A percentile compares a stretch with the other conserved stretches of the same genome.
Conservation (phyloP, 768 basidiomycete genomes). For the Serendipita sp. region DNA sequence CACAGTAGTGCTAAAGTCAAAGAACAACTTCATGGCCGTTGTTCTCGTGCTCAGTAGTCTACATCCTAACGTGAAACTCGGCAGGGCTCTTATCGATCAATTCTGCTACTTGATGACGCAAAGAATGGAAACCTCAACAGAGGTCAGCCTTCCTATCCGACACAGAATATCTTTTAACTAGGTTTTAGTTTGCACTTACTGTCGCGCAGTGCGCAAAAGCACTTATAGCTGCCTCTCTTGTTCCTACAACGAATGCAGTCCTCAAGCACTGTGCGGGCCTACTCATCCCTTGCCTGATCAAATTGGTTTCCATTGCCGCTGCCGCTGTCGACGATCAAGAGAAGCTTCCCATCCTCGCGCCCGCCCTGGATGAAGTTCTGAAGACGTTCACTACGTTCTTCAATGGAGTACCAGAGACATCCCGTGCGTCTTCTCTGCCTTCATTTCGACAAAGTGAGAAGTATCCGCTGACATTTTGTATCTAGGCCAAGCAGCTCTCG, state of each 20-base stretch:
- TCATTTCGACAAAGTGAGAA: neutral
- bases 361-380: slow-evolving; percentile 63
- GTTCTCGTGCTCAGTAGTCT: slow-evolving; percentile 75
- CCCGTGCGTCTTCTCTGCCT: slow-evolving; percentile 34
- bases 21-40: slow-evolving; percentile 74
- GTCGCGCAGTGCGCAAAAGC: slow-evolving; percentile 86
- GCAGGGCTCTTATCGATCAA: slow-evolving; percentile 64
- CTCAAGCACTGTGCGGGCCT: slow-evolving; percentile 57
- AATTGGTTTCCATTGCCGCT: slow-evolving; percentile 56
- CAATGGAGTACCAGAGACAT: slow-evolving; percentile 35
- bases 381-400: slow-evolving; percentile 62
- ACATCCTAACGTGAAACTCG: slow-evolving; percentile 48
- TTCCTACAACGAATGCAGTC: slow-evolving; percentile 43
- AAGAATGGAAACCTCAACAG: slow-evolving; percentile 50
- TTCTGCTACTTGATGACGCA: slow-evolving; percentile 72
- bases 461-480: slow-evolving; percentile 4
- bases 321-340: slow-evolving; percentile 41
- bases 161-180: neutral
- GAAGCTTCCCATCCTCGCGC: slow-evolving; percentile 37
- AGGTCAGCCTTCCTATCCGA: slow-evolving; percentile 29
- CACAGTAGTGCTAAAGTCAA: slow-evolving; percentile 67
- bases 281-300: slow-evolving; percentile 68
- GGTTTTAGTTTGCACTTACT: slow-evolving; percentile 53
- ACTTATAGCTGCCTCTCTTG: slow-evolving; percentile 41
- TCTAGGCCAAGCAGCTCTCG: slow-evolving; percentile 49